phyloP scores from a whole-genome alignment of 2,329 filamentous ascomycete species.

The Cladosporium sphaerospermum region DNA sequence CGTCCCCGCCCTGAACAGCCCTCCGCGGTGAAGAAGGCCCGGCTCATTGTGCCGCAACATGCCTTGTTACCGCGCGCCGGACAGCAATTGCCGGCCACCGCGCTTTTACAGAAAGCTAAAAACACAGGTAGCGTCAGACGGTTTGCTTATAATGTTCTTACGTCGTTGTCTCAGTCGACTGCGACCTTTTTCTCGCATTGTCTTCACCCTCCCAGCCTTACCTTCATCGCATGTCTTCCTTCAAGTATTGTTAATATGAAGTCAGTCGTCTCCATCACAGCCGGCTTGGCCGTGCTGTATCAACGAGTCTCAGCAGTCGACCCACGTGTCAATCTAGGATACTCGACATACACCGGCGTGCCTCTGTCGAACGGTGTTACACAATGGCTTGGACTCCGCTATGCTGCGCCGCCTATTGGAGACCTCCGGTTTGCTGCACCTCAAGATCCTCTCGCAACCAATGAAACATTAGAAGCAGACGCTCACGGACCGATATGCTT shows the following conservation, averaged over 20 bases:
- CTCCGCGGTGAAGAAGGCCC: no score
- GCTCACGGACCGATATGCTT: constrained; percentile 36
- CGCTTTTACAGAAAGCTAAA: background rate
- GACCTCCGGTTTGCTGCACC: constrained; percentile 11
- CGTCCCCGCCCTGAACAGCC: no score
- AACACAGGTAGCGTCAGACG: background rate
- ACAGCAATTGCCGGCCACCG: background rate
- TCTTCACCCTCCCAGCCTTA: background rate
- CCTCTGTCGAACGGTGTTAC: constrained; percentile 7
- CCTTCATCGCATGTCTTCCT: background rate
- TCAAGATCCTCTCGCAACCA: background rate
- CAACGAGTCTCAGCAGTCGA: constrained; percentile 29
- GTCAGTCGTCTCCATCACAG: background rate
- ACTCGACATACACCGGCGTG: constrained; percentile 40
- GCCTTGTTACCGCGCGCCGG: background rate
- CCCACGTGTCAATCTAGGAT: constrained; percentile 55
- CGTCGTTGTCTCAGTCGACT: background rate
- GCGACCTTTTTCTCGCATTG: background rate
- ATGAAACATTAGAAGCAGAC: constrained; percentile 39
- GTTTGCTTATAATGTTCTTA: background rate
- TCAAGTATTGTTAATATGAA: background rate
- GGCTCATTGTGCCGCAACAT: no score
- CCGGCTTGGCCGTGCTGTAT: background rate
- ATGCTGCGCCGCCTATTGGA: constrained; percentile 9
- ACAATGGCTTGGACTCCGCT: constrained; percentile 11